phyloP scores from a whole-genome alignment of 73 alveolate species.

The Paramecium primaurelia region DNA sequence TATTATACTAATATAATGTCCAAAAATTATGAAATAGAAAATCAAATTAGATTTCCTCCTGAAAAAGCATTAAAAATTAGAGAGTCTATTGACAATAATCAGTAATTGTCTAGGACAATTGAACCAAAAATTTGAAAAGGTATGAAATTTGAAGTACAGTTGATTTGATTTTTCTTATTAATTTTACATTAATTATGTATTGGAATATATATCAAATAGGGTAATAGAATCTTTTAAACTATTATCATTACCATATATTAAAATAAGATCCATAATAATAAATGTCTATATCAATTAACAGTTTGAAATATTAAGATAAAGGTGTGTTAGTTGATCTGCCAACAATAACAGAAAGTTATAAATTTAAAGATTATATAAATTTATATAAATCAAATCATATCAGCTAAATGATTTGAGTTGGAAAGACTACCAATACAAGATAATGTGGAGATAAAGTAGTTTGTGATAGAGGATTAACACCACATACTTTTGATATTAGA shows the following conservation, averaged over 20 bases:
- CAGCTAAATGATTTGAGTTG: constrained; percentile 44
- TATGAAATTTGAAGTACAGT: background rate
- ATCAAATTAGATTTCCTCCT: constrained; percentile 1
- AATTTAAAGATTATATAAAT: constrained; percentile 9
- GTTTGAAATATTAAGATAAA: background rate
- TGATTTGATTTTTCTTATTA: too few relatives aligned
- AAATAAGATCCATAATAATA: too few relatives aligned
- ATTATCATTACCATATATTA: too few relatives aligned
- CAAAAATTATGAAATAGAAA: background rate
- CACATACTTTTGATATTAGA: constrained; percentile 21
- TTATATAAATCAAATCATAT: constrained; percentile 24
- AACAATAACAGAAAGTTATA: constrained; percentile 19
- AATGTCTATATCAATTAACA: background rate
- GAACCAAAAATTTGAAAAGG: background rate
- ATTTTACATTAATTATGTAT: too few relatives aligned
- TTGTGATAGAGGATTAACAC: constrained; percentile 30
- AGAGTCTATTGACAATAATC: background rate
- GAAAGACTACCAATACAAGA: background rate
- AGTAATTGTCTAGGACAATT: background rate
- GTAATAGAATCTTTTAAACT: too few relatives aligned
- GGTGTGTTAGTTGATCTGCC: constrained; percentile 19
- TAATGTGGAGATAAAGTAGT: background rate
- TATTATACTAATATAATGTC: background rate
- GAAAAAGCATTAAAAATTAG: constrained; percentile 4
- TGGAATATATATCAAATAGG: too few relatives aligned